phyloP scores from a whole-genome alignment of 2,329 filamentous ascomycete species.

The Diaporthe ampelina region DNA sequence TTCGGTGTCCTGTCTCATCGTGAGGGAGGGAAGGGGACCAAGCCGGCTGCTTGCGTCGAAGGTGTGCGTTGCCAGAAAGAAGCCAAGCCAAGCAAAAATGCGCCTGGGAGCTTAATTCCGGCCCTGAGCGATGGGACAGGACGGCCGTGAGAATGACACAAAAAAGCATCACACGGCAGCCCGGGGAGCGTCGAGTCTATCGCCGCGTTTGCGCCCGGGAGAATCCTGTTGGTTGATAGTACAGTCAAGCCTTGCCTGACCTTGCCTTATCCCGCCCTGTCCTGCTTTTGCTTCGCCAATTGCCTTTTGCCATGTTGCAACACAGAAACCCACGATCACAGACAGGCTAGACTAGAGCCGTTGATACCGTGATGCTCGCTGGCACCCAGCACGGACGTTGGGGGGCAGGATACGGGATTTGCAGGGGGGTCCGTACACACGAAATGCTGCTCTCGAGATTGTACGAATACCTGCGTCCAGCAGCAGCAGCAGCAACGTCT shows the following conservation, averaged over 20 bases:
- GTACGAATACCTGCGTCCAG: background rate
- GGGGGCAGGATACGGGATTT: background rate
- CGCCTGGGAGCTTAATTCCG: conserved; percentile 15
- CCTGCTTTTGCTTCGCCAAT: background rate
- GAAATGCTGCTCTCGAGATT: conserved; percentile 14
- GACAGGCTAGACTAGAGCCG: background rate
- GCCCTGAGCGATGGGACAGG: background rate
- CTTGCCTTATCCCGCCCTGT: background rate
- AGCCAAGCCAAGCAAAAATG: background rate
- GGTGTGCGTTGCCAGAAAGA: background rate
- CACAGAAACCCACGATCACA: background rate
- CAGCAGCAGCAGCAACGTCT: background rate
- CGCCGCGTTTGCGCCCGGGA: background rate
- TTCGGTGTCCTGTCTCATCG: conserved; percentile 24
- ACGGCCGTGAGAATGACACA: background rate
- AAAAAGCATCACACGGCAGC: conserved; percentile 12
- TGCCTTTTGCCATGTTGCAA: conserved; percentile 9
- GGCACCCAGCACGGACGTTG: background rate
- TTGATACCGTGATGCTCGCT: background rate
- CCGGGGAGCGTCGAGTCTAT: background rate
- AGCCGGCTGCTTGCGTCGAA: background rate
- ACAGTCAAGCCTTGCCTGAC: background rate
- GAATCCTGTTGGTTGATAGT: background rate
- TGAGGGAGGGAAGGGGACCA: background rate
- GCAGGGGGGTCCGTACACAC: background rate